Percentiles rank a stretch among this genome's conserved stretches.
phyloP scores from a whole-genome alignment of 2,329 filamentous ascomycete genomes.

The Colletotrichum sp. region DNA sequence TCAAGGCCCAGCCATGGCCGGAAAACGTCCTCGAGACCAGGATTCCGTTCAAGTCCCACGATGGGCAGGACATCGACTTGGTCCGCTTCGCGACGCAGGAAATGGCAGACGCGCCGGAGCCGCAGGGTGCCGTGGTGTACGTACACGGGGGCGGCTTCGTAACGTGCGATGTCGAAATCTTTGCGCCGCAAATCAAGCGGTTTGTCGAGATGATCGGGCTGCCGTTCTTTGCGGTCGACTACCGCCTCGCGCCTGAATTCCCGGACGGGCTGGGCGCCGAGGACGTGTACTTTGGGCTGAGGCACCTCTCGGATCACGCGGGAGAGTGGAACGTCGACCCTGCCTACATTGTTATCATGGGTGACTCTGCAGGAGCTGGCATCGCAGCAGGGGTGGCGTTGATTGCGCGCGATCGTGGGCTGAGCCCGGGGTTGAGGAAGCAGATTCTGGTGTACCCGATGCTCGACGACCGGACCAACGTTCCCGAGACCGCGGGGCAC shows the following conservation, averaged over 20 bases:
- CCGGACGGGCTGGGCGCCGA: conserved; percentile 37
- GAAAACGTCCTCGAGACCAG: conserved; percentile 6
- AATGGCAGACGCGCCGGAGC: background rate
- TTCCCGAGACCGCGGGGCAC: background rate
- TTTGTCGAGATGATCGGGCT: conserved; percentile 33
- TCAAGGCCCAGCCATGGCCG: background rate
- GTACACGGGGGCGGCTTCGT: conserved; percentile 49
- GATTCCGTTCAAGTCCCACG: background rate
- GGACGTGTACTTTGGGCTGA: conserved; percentile 37
- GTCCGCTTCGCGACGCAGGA: background rate
- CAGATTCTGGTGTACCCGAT: conserved; percentile 38
- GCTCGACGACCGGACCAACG: conserved; percentile 32
- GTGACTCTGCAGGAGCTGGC: conserved; percentile 25
- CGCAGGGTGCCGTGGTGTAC: conserved; percentile 36
- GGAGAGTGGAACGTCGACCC: conserved; percentile 24
- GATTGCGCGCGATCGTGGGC: conserved; percentile 36
- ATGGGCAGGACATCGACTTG: background rate
- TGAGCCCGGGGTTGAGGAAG: conserved; percentile 29
- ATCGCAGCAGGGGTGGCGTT: conserved; percentile 35
- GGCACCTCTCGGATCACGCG: conserved; percentile 28
- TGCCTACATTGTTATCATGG: conserved; percentile 24
- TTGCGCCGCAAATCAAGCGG: conserved; percentile 27
- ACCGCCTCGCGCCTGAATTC: conserved; percentile 47
- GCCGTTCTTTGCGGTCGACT: conserved; percentile 42
- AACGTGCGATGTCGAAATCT: conserved; percentile 30